Evolutionary conservation across 306 rosid genomes (phyloP).

Genomic region (Hippophae gyantsensis): DNA sequence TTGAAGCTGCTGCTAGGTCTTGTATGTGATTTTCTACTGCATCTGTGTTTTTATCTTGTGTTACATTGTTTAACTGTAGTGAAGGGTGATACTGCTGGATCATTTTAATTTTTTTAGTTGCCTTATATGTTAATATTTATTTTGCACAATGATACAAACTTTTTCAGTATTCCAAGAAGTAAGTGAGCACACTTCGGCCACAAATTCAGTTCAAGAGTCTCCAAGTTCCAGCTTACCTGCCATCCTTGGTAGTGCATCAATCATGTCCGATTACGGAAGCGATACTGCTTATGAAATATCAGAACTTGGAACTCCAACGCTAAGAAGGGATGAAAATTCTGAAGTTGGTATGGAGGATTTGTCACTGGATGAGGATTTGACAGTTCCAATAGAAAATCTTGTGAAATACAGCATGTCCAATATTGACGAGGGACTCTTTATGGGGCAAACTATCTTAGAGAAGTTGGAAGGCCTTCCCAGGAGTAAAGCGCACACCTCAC

Average conservation of each 20-base stretch:
- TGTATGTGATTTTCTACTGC: conserved; percentile 55
- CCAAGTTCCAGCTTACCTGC: conserved; percentile 51
- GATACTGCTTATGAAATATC: conserved; percentile 86
- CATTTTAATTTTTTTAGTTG: too few species aligned
- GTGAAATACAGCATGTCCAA: conserved; percentile 80
- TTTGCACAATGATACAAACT: conserved; percentile 14
- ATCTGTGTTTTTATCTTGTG: background rate
- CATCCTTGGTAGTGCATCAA: conserved; percentile 64
- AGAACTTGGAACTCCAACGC: conserved; percentile 68
- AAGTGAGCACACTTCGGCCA: conserved; percentile 49
- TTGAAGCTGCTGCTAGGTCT: conserved; percentile 95
- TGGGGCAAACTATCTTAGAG: conserved; percentile 95
- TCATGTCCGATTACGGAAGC: conserved; percentile 84
- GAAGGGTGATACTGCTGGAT: too few species aligned
- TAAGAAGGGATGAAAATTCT: conserved; percentile 70
- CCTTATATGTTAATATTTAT: too few species aligned
- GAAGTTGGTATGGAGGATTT: conserved; percentile 79
- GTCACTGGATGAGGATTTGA: conserved; percentile 72
- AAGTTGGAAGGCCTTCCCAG: conserved; percentile 95
- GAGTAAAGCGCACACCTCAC: conserved; percentile 68
- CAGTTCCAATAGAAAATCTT: conserved; percentile 79
- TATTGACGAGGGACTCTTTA: conserved; percentile 87
- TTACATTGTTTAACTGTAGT: too few species aligned
- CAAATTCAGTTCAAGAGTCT: conserved; percentile 51
- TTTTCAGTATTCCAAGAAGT: conserved; percentile 80